Base-by-base conservation (phyloP, 805 yeast genomes). In the Candida nemodendra region DNA sequence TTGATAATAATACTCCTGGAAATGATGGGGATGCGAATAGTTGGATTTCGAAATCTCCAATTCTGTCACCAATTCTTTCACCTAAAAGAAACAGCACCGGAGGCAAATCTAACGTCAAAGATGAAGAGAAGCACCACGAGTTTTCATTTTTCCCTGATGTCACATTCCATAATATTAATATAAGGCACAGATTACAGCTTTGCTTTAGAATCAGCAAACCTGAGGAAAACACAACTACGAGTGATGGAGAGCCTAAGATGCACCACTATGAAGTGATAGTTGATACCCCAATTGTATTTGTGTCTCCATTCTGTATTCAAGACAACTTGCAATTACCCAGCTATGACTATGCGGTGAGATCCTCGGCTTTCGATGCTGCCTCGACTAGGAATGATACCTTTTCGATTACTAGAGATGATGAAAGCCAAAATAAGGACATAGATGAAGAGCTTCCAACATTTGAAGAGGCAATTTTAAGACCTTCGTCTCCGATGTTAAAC, bases 191-290 rank as follows among this genome's bases (percentile, higher is more conserved):
- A 34, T 58, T 84, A 34, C 93, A 84, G 55, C 71, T 84, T 4
- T 78, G 84, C 49, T 72, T 84, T 39, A 65, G 93, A 39, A 76
- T 84, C 18, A 76, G 85, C 9, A 78, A 74, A 48, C 78, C 78
- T 1, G 84, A 80, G 41, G 70, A 75, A 0, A 55, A 61, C 13
- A 32, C 71, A 50, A 43, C 39, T 13, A 38, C 34, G 9, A 26
- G 42, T 9, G 61, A 56, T 29, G 61, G 59, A 4, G 63, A 61
- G 26, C 57, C 65, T 2, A 75, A 74, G 44, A 61, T 78, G 64
- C 88, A 82, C 50, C 90, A 84, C 56, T 84, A 80, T 52, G 95
- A 84, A 50, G 90, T 84, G 15, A 76, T 84, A 30, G 83, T 84
- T 27, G 93, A 84, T 54, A 83, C 91, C 0, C 93, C 93, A 0